Base-by-base conservation (phyloP, 768 basidiomycete species). In the Termitomyces sp. region DNA sequence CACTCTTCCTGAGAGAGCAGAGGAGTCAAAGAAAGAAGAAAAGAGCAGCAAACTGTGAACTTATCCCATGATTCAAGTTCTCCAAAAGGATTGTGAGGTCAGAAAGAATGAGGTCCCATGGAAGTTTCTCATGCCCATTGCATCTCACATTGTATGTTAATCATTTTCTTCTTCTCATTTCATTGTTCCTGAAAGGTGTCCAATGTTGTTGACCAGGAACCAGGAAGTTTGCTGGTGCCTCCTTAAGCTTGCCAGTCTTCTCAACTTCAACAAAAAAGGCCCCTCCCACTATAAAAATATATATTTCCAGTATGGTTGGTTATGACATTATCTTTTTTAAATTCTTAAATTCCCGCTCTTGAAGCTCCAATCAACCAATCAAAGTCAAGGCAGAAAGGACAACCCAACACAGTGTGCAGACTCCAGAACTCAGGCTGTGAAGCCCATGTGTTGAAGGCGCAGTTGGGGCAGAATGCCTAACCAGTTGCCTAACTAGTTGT, bases 401-500 rank as follows among this genome's bases (percentile, higher is more conserved):
- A 7, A 58, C 62, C 65, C 32, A 66, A 69, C 49, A 45, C 56
- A 41, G 52, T 58, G 31, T 64, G 6, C 67, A 60, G 45, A 53
- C 66, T 32, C 63, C 69, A 4, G 58, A 35, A 54, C 63, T 33
- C 51, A 66, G 46, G 53, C 38, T 18, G 50, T 63, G 32, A 80
- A 81, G 62, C 71, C 79, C 74, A 79, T 59, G 69, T 84, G 1
- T 80, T 81, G 7, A 92, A 89, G 66, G 86, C 88, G 13, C 89
- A 91, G 63, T 73, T 82, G n/a, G 2, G 78, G 79, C 33, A 93
- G 93, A 50, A 89, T 96, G 88, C 76, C 79, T 71, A 74, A 86
- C 39, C 84, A n/a, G n/a, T n/a, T n/a, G n/a, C n/a, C n/a, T n/a
- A 89, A 55, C 93, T 95, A 31, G 96, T 98, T n/a, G 94, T 96